A percentile compares a stretch with the other conserved stretches of the same genome.
These are phyloP conservation scores for Abrus precatorius DNA, from an alignment of 306 rosid genomes.

Conservation along the genomic window DNA sequence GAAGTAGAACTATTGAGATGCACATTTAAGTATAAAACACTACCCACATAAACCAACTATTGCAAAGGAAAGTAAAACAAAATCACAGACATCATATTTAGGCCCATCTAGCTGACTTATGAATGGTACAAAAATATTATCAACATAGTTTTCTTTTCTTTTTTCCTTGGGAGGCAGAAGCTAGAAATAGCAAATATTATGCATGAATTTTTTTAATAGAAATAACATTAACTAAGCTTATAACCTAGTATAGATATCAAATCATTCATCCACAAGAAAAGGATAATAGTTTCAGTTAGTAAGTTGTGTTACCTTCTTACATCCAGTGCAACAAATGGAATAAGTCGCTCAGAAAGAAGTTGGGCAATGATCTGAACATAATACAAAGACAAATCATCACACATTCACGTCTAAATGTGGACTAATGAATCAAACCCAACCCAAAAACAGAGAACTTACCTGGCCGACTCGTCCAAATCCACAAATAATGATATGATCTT, in stretches of 20 bases:
- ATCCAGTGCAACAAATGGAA: slow-evolving; percentile 99
- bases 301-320: slow-evolving; percentile 82
- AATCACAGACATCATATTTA: slow-evolving; percentile 1
- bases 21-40: slow-evolving; percentile 11
- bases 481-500: slow-evolving; percentile 96
- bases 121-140: background rate
- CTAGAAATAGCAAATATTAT: background rate
- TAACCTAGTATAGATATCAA: slow-evolving; percentile 17
- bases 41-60: background rate
- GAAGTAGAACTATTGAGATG: slow-evolving; percentile 22
- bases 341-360: slow-evolving; percentile 98
- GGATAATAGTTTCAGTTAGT: slow-evolving; percentile 36
- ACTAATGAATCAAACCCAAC: slow-evolving; percentile 7
- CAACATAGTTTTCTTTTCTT: background rate
- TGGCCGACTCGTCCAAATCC: slow-evolving; percentile 99
- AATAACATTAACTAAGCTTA: slow-evolving; percentile 25
- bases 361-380: slow-evolving; percentile 93
- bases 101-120: background rate
- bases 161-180: slow-evolving; percentile 14
- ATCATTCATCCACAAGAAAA: slow-evolving; percentile 29
- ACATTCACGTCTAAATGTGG: slow-evolving; percentile 17
- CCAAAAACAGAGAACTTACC: slow-evolving; percentile 56
- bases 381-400: slow-evolving; percentile 41
- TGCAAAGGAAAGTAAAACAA: slow-evolving; percentile 15
- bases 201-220: slow-evolving; percentile 23